Evolutionary conservation across 257 asterid species (phyloP), one percentile per base, ranked within the genome.

Genomic region (Penstemon eatonii): DNA sequence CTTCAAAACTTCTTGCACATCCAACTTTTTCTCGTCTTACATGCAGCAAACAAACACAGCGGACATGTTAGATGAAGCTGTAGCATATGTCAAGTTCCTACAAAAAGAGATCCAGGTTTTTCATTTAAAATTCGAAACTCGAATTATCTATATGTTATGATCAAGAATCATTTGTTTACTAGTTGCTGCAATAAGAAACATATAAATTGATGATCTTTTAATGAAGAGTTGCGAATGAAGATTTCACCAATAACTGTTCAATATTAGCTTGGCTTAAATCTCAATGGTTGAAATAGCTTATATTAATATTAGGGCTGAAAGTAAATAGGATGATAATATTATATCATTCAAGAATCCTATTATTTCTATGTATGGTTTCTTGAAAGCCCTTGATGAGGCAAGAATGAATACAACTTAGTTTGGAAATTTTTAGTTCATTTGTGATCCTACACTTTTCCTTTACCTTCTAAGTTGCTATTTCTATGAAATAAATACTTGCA

Each of bases 1-100:
- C 65, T 73, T 63, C 7, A 37, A 19, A 60, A 63, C 10, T 63
- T 43, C n/a, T 64, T 41, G 41, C 3, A 43, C 18, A 43, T 61
- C 46, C 37, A 67, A 40, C 44, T 75, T 60, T 71, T 69, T 55
- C 55, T 70, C 76, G 70, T 77, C 25, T 44, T 59, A 36, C 42
- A 44, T 72, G 85, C 92, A 92, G 96, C 96, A 87, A 92, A 92
- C 96, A 3, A 92, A 89, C 86, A 92, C 98, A 0, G 92, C 96
- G n/a, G 96, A 92, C 87, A 89, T 89, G 98, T 86, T 92, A 72
- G 98, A 92, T 8, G 98, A 92, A 76, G 98, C 96, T 44, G 96
- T 89, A 33, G 87, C 86, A 63, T 92, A 92, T 67, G 98, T 89
- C 67, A 89, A 87, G 76, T 77, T 79, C 78, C 89, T 89, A 38